Evolutionary conservation across 441 rosid species (phyloP), one percentile per base, ranked within the genome.

Genomic region (Corymbia citriodora): DNA sequence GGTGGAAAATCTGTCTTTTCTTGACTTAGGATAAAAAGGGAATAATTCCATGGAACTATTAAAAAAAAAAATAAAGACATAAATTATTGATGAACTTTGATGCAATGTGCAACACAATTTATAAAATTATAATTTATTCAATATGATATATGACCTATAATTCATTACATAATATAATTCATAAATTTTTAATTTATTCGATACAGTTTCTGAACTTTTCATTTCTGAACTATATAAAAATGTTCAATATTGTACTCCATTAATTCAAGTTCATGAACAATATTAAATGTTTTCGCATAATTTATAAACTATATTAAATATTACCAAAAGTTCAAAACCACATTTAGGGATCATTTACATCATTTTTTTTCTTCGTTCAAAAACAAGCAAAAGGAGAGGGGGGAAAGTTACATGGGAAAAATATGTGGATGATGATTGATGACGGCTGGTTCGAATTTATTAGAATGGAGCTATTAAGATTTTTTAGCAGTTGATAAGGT

Each of bases 11-110:
- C 25, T n/a, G n/a, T n/a, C n/a, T n/a, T n/a, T n/a, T n/a, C n/a
- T 19, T 36, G 82, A 72, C 82, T 18, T 13, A n/a, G 25, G 13
- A 3, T 17, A n/a, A 61, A 11, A 11, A 27, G 3, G 72, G 72
- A n/a, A 65, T 65, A 1, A 65, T 65, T 65, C 19, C 8, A 13
- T 29, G 15, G 33, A 59, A 27, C 27, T 25, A 25, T 61, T 13
- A 27, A 27, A 59, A 2, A 27, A n/a, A n/a, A 0, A 0, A 59
- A 59, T 23, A 57, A 59, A 4, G 0, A 4, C 7, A 0, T 59
- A 25, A 25, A 10, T 25, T 40, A 40, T 40, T 40, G 6, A 40
- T 40, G 45, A 40, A 40, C 45, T 5, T 40, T 40, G 6, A 40
- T 40, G 6, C 45, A 40, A 40, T 6, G 45, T 40, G 45, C 45